A percentile compares a stretch with the other conserved stretches of the same genome.
These are phyloP conservation scores for Pugionium dolabratum DNA, from an alignment of 345 rosid species.

Conservation along the genomic window DNA sequence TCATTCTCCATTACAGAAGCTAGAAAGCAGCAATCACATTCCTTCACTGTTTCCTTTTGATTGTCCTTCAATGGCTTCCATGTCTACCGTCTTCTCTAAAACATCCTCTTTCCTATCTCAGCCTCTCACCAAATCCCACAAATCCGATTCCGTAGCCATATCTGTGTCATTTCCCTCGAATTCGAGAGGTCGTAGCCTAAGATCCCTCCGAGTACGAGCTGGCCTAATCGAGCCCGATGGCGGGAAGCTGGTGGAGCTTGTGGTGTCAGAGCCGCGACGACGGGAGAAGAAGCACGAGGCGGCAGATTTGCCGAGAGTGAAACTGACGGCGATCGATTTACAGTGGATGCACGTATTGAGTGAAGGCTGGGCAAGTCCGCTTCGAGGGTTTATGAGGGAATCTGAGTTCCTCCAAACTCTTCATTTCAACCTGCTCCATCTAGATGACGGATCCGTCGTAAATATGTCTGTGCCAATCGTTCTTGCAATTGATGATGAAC, in stretches of 20 bases:
- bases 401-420: slow-evolving; percentile 99
- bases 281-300: slow-evolving; percentile 64
- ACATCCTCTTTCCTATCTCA: slow-evolving; percentile 36
- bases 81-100: slow-evolving; percentile 45
- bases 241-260: slow-evolving; percentile 70
- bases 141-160: slow-evolving; percentile 36
- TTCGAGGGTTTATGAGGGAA: slow-evolving; percentile 89
- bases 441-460: slow-evolving; percentile 76
- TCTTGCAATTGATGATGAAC: slow-evolving; percentile 68
- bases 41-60: slow-evolving; percentile 1
- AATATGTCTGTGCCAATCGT: slow-evolving; percentile 97
- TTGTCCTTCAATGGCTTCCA: slow-evolving; percentile 56
- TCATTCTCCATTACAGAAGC: slow-evolving; percentile 27
- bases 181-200: slow-evolving; percentile 18
- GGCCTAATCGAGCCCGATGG: slow-evolving; percentile 86
- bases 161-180: slow-evolving; percentile 40
- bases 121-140: slow-evolving; percentile 44
- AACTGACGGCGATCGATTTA: slow-evolving; percentile 59
- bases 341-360: slow-evolving; percentile 94
- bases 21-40: background rate
- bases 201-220: slow-evolving; percentile 37
- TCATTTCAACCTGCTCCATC: slow-evolving; percentile 86
- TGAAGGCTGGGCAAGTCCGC: slow-evolving; percentile 99
- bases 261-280: slow-evolving; percentile 55
- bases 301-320: slow-evolving; percentile 54